phyloP scores from a whole-genome alignment of 306 rosid genomes.

The Sechiopsis laciniata region DNA sequence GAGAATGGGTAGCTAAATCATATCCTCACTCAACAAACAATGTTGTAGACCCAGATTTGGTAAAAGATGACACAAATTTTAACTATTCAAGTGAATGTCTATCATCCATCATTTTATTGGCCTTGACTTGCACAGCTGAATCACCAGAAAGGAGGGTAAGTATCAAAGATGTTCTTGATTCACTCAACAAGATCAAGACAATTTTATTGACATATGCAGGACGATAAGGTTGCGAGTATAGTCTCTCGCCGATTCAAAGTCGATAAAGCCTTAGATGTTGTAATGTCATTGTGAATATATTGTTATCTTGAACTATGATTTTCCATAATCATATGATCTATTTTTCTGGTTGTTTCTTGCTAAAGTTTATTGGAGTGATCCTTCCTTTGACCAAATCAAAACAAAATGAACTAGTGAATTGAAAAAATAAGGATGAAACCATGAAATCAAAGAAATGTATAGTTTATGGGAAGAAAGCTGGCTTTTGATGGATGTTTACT shows the following conservation, averaged over 20 bases:
- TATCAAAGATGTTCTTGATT: conserved; percentile 3
- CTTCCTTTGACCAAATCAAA: too few relatives aligned
- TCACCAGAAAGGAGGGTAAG: conserved; percentile 10
- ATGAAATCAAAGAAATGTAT: too few relatives aligned
- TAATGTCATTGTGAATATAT: too few relatives aligned
- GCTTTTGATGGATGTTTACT: too few relatives aligned
- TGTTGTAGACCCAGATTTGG: conserved; percentile 13
- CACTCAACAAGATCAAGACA: conserved; percentile 18
- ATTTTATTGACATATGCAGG: not conserved
- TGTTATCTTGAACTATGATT: too few relatives aligned
- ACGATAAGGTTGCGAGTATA: not conserved
- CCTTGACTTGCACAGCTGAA: not conserved
- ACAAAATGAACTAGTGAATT: too few relatives aligned
- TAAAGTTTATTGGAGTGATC: too few relatives aligned
- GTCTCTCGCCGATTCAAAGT: not conserved
- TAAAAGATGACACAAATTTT: not conserved
- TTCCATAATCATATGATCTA: too few relatives aligned
- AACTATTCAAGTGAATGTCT: not conserved
- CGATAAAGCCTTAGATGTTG: not conserved
- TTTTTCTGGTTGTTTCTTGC: too few relatives aligned
- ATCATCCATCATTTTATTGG: conserved; percentile 13
- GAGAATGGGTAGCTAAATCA: conserved; percentile 14
- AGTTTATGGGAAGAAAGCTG: too few relatives aligned
- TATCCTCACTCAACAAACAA: conserved; percentile 1
- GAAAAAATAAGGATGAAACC: too few relatives aligned